Evolutionary conservation across 495 filamentous ascomycete species (phyloP).

Genomic region (Aspergillus saccharolyticus): DNA sequence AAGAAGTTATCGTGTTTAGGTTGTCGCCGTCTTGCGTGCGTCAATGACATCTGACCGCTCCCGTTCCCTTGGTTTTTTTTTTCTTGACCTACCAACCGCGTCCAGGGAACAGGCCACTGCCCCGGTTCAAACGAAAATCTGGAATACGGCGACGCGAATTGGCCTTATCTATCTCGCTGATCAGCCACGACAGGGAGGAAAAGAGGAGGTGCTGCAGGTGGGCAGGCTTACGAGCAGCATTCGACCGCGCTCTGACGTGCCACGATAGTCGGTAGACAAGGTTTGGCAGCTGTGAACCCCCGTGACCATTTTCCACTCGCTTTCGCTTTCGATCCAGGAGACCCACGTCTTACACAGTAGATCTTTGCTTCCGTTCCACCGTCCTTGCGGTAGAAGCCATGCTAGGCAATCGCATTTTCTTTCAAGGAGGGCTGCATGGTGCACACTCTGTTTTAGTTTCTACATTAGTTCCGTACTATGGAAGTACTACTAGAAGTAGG

Average conservation of each 20-base stretch:
- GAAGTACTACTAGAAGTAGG: background rate
- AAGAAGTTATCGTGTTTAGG: slow-evolving; percentile 2
- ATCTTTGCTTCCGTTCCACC: background rate
- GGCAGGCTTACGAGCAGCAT: slow-evolving; percentile 11
- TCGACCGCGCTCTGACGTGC: slow-evolving; percentile 12
- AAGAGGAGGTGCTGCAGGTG: slow-evolving; percentile 3
- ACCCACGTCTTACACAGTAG: background rate
- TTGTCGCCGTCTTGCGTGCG: slow-evolving; percentile 18
- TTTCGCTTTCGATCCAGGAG: slow-evolving; percentile 1
- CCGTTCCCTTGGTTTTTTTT: background rate
- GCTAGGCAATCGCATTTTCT: background rate
- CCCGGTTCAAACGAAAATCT: slow-evolving; percentile 11
- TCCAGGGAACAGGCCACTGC: slow-evolving; percentile 5
- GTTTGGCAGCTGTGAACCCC: slow-evolving; percentile 10
- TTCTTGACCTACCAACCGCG: slow-evolving; percentile 1
- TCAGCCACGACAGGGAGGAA: slow-evolving; percentile 6
- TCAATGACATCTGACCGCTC: slow-evolving; percentile 9
- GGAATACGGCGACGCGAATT: slow-evolving; percentile 8
- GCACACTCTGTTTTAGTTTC: too few relatives aligned
- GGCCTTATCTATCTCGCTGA: slow-evolving; percentile 18
- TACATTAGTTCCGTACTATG: slow-evolving; percentile 5
- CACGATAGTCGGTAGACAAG: slow-evolving; percentile 8
- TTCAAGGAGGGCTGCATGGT: slow-evolving; percentile 6
- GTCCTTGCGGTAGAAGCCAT: background rate
- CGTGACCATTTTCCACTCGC: slow-evolving; percentile 14